Evolutionary conservation across 345 rosid species (phyloP), one percentile per base, ranked within the genome.

Genomic region (Hypericum androsaemum): DNA sequence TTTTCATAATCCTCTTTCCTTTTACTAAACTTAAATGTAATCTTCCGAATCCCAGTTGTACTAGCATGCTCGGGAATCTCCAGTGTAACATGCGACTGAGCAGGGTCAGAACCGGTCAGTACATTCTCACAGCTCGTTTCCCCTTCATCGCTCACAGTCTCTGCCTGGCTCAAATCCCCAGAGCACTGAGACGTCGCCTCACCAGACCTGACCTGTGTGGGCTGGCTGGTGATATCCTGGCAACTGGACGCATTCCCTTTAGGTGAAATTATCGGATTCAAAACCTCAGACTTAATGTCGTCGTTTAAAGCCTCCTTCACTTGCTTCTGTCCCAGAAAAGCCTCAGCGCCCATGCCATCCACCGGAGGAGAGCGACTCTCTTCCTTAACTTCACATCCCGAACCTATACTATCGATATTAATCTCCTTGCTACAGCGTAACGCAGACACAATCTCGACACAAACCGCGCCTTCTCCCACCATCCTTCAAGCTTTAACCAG

Each of bases 41-140:
- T 83, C 65, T 83, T 92, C 68, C 84, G 77, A 50, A 92, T 76
- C 47, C 98, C 97, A 0, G 95, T 74, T 3, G 94, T 60, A 70
- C 88, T 83, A 42, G 71, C 77, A 67, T 92, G 83, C 77, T 81
- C 74, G 0, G 98, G 98, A 63, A 85, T 85, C 74, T 92, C 95
- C 73, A 83, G 47, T 43, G 81, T 85, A 53, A 92, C 89, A 50
- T 70, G 74, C 59, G 88, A 73, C 5, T 48, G 42, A 43, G 67
- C 59, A 39, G 62, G 53, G 37, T 66, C 69, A 37, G n/a, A 52
- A 36, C 36, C 54, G 37, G 57, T 51, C 12, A 37, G 48, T 32
- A 43, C n/a, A 53, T 66, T 74, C 48, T 68, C 76, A 42, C 76
- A 59, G 16, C 67, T 72, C n/a, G 16, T 54, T 41, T 50, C 53